phyloP scores from a whole-genome alignment of 441 rosid species.

The Bruguiera hainesii region DNA sequence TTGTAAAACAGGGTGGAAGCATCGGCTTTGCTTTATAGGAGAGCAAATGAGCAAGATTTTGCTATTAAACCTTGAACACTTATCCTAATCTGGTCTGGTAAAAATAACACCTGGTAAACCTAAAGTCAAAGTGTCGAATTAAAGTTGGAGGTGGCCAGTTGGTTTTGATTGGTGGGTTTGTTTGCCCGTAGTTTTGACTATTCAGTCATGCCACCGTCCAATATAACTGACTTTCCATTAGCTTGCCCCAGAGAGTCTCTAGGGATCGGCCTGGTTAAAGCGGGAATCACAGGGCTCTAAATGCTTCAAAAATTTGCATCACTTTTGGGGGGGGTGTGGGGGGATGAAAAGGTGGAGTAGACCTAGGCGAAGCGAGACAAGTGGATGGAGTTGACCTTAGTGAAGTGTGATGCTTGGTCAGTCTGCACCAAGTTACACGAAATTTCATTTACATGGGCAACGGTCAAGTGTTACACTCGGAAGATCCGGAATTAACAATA shows the following conservation, averaged over 20 bases:
- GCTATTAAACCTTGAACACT: slow-evolving; percentile 64
- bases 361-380: neutral
- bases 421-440: neutral
- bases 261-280: neutral
- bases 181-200: slow-evolving; percentile 8
- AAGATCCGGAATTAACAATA: slow-evolving; percentile 1
- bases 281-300: neutral
- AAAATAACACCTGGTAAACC: slow-evolving; percentile 30
- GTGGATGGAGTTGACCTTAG: neutral
- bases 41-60: slow-evolving; percentile 87
- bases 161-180: slow-evolving; percentile 12
- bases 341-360: neutral
- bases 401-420: slow-evolving; percentile 1
- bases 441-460: neutral
- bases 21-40: slow-evolving; percentile 89
- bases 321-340: neutral
- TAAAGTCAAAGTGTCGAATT: slow-evolving; percentile 15
- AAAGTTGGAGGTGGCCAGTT: slow-evolving; percentile 22
- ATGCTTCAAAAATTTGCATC: slow-evolving; percentile 9
- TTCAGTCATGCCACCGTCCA: neutral
- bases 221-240: neutral
- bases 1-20: slow-evolving; percentile 90
- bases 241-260: neutral
- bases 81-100: slow-evolving; percentile 20
- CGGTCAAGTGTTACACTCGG: neutral